These are phyloP conservation scores for Aspergillus awamori DNA, from an alignment of 2,329 filamentous ascomycete genomes.

Conservation along the genomic window DNA sequence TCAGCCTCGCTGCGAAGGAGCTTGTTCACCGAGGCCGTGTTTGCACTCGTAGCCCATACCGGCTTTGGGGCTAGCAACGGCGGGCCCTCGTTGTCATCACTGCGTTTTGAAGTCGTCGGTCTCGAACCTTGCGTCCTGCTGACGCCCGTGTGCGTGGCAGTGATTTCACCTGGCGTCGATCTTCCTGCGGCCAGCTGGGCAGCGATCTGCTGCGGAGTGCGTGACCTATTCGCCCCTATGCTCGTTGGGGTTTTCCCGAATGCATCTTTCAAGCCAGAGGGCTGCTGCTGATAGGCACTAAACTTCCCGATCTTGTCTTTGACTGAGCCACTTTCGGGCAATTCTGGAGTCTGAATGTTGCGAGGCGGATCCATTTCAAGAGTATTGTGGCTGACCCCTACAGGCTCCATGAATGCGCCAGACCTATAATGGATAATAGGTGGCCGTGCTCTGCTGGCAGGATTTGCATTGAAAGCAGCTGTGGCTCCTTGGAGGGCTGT, in stretches of 20 bases:
- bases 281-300: slow-evolving; percentile 27
- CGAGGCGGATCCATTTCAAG: slow-evolving; percentile 14
- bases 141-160: slow-evolving; percentile 3
- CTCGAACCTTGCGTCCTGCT: slow-evolving; percentile 9
- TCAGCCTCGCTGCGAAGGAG: slow-evolving; percentile 9
- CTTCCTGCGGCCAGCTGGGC: slow-evolving; percentile 39
- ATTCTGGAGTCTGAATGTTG: slow-evolving; percentile 26
- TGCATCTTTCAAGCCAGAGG: slow-evolving; percentile 13
- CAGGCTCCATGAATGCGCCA: slow-evolving; percentile 19
- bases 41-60: slow-evolving; percentile 21
- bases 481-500: slow-evolving; percentile 42
- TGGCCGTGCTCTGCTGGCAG: slow-evolving; percentile 25
- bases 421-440: slow-evolving; percentile 23
- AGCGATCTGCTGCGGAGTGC: slow-evolving; percentile 36
- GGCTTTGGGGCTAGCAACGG: slow-evolving; percentile 31
- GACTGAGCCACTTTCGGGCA: slow-evolving; percentile 40
- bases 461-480: slow-evolving; percentile 36
- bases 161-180: slow-evolving; percentile 26
- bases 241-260: slow-evolving; percentile 19
- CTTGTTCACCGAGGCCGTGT: slow-evolving; percentile 6
- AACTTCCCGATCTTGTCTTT: slow-evolving; percentile 44
- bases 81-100: slow-evolving; percentile 16
- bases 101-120: slow-evolving; percentile 13
- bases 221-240: slow-evolving; percentile 20
- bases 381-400: slow-evolving; percentile 24